Percentiles rank a stretch among this genome's conserved stretches.
Evolutionary conservation across 306 rosid species (phyloP).

Genomic region (Vicia faba): DNA sequence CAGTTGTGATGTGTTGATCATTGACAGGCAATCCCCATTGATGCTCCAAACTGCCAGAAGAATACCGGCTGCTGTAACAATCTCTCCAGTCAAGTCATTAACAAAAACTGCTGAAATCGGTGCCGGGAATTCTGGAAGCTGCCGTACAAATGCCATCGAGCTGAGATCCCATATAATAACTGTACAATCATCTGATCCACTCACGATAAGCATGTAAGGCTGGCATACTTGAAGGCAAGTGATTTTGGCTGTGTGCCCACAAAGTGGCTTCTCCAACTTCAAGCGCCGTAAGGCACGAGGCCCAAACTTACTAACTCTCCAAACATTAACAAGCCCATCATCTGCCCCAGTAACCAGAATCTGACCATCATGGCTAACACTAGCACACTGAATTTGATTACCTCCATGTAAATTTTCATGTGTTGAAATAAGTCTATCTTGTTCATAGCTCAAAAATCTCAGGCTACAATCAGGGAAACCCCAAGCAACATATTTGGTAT

Average conservation of each 20-base stretch:
- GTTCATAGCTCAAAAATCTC: constrained; percentile 93
- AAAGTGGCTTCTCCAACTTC: constrained; percentile 91
- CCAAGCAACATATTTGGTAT: constrained; percentile 92
- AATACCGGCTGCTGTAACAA: constrained; percentile 95
- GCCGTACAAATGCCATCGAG: constrained; percentile 87
- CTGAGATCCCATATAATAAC: constrained; percentile 97
- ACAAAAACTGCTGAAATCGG: constrained; percentile 83
- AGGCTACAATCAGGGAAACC: constrained; percentile 96
- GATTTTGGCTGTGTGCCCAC: constrained; percentile 81
- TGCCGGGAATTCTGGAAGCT: constrained; percentile 93
- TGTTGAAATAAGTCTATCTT: constrained; percentile 88
- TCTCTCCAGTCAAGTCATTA: constrained; percentile 94
- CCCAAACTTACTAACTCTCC: constrained; percentile 79
- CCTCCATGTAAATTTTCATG: constrained; percentile 97
- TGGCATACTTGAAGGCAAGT: constrained; percentile 95
- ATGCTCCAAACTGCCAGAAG: constrained; percentile 93
- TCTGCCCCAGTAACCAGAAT: constrained; percentile 95
- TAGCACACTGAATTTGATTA: constrained; percentile 82
- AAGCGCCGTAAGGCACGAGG: constrained; percentile 64
- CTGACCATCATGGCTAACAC: constrained; percentile 89
- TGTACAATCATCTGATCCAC: constrained; percentile 96
- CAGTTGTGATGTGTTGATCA: constrained; percentile 88
- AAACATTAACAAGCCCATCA: constrained; percentile 89
- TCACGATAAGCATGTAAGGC: constrained; percentile 96
- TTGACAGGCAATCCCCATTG: constrained; percentile 95